These are phyloP conservation scores for Colletotrichum sp. DNA, from an alignment of 2,329 filamentous ascomycete genomes.

Conservation along the genomic window DNA sequence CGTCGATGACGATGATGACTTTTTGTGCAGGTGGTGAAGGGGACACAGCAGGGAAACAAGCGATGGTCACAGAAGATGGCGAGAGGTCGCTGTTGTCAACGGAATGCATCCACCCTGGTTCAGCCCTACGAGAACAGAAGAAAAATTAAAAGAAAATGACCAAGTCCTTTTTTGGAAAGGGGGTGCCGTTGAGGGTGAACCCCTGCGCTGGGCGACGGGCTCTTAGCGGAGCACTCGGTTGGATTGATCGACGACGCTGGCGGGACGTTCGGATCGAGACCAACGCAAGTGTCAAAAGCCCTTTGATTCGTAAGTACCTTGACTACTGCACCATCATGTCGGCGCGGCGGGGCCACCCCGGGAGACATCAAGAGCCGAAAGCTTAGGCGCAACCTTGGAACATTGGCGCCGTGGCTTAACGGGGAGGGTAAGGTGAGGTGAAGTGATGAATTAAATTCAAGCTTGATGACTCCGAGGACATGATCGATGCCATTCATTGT, in stretches of 20 bases:
- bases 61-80: not conserved
- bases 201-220: not conserved
- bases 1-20: not conserved
- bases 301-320: not conserved
- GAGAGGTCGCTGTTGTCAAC: not conserved
- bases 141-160: not conserved
- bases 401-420: not conserved
- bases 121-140: not conserved
- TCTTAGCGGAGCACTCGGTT: conserved; percentile 1
- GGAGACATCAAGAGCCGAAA: not conserved
- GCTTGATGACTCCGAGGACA: not conserved
- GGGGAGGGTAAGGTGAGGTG: not conserved
- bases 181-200: not conserved
- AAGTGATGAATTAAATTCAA: not conserved
- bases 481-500: not conserved
- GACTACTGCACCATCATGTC: conserved; percentile 2
- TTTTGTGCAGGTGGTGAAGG: not conserved
- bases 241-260: conserved; percentile 12
- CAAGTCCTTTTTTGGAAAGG: not conserved
- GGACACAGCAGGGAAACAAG: not conserved
- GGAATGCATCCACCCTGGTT: not conserved
- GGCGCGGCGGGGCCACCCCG: not conserved
- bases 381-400: not conserved
- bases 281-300: not conserved
- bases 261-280: conserved; percentile 14